Conservation (phyloP, 2,329 filamentous ascomycete species). For the Epichloe aotearoae region DNA sequence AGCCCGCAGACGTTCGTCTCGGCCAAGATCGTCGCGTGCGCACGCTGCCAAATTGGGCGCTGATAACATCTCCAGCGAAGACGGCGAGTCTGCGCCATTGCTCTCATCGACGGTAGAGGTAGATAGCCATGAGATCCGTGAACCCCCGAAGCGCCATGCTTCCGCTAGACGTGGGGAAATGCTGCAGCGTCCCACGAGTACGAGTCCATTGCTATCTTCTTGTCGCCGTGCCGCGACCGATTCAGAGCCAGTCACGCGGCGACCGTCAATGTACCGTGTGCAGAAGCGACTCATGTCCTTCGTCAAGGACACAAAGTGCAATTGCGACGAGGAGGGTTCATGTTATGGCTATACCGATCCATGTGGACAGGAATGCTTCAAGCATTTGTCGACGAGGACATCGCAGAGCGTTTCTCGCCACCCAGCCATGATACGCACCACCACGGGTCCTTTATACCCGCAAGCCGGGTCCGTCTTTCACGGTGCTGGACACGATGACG, state of each 20-base stretch:
- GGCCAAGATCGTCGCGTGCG: constrained; percentile 13
- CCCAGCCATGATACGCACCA: constrained; percentile 27
- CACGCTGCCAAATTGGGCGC: constrained; percentile 2
- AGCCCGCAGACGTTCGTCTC: constrained; percentile 17
- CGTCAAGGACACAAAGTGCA: constrained; percentile 49
- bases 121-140: constrained; percentile 14
- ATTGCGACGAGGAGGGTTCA: constrained; percentile 46
- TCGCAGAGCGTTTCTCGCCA: constrained; percentile 18
- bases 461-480: constrained; percentile 15
- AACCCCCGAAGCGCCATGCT: constrained; percentile 15
- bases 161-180: constrained; percentile 19
- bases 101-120: constrained; percentile 16
- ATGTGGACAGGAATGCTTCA: constrained; percentile 53
- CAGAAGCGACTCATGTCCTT: constrained; percentile 48
- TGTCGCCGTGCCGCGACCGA: constrained; percentile 17
- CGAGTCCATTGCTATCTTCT: constrained; percentile 11
- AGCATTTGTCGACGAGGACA: constrained; percentile 34
- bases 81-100: constrained; percentile 36
- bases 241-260: constrained; percentile 22
- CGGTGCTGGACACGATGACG: constrained; percentile 14
- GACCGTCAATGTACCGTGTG: constrained; percentile 41
- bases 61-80: constrained; percentile 5
- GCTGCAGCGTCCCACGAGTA: constrained; percentile 11
- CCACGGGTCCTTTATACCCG: constrained; percentile 22
- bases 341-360: constrained; percentile 54